Percentiles rank a stretch among this genome's conserved stretches.
These are phyloP conservation scores for Tilletia indica DNA, from an alignment of 1,284 basidiomycete genomes.

Conservation along the genomic window DNA sequence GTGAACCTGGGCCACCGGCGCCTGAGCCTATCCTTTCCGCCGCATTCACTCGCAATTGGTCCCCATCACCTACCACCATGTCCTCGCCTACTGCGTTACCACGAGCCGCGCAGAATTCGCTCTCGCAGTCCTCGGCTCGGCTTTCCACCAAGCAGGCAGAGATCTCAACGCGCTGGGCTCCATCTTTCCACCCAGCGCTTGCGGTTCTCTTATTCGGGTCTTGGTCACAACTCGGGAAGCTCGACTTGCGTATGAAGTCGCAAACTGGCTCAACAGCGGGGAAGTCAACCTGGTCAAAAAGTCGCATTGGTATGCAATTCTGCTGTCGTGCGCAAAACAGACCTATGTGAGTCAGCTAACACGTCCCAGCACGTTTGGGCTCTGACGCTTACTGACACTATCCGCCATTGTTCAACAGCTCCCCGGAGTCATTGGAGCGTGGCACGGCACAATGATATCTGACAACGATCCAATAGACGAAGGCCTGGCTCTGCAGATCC, in stretches of 20 bases:
- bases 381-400: no score
- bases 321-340: conserved; percentile 36
- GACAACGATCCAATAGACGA: conserved; percentile 34
- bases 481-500: conserved; percentile 31
- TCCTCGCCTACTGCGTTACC: conserved; percentile 32
- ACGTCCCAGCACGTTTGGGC: no score
- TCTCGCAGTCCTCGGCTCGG: conserved; percentile 31
- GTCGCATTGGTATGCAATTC: conserved; percentile 39
- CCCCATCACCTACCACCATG: conserved; percentile 33
- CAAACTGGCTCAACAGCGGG: conserved; percentile 29
- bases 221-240: conserved; percentile 32
- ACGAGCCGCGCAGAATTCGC: conserved; percentile 39
- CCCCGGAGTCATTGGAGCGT: conserved; percentile 39
- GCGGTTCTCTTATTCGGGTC: conserved; percentile 23
- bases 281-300: not conserved
- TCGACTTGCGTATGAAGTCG: conserved; percentile 36
- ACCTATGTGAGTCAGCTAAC: conserved; percentile 8
- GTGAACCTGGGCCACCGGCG: not conserved
- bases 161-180: conserved; percentile 24
- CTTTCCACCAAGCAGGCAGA: conserved; percentile 21
- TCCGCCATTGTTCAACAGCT: conserved; percentile 20
- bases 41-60: conserved; percentile 32
- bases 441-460: conserved; percentile 30
- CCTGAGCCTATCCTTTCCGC: not conserved
- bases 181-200: not conserved